These are phyloP conservation scores for Urostyla sp. DNA, from an alignment of 73 alveolate species.

Conservation along the genomic window DNA sequence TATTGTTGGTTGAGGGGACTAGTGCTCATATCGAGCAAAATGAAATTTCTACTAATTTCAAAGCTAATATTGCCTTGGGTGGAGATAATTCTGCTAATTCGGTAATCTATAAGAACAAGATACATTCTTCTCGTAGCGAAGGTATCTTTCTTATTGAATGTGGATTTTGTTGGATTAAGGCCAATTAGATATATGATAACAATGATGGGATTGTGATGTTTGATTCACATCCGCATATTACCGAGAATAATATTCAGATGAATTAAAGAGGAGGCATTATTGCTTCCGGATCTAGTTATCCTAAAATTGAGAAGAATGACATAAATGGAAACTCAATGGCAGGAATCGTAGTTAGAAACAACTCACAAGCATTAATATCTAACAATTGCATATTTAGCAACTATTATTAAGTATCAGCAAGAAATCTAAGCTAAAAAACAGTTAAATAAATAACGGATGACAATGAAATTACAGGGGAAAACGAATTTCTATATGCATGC, in stretches of 20 bases:
- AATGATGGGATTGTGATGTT: conserved; percentile 94
- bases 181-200: conserved; percentile 91
- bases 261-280: conserved; percentile 92
- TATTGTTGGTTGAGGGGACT: conserved; percentile 91
- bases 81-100: conserved; percentile 91
- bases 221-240: conserved; percentile 81
- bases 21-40: conserved; percentile 92
- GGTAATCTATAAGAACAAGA: conserved; percentile 83
- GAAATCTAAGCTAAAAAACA: conserved; percentile 18
- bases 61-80: conserved; percentile 97
- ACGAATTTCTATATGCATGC: conserved; percentile 38
- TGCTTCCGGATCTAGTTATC: conserved; percentile 82
- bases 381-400: conserved; percentile 64
- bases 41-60: conserved; percentile 86
- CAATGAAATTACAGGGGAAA: conserved; percentile 53
- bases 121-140: conserved; percentile 90
- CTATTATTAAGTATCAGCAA: conserved; percentile 64
- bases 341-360: conserved; percentile 79
- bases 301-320: conserved; percentile 72
- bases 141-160: conserved; percentile 93
- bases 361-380: conserved; percentile 40
- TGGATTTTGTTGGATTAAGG: conserved; percentile 83
- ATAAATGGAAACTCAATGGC: conserved; percentile 69
- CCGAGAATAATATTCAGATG: conserved; percentile 84
- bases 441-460: conserved; percentile 18